Percentiles rank a stretch among this genome's conserved stretches.
Evolutionary conservation across 371 early-diverging fungal genomes (phyloP).

Genomic region (Zancudomyces culisetae): DNA sequence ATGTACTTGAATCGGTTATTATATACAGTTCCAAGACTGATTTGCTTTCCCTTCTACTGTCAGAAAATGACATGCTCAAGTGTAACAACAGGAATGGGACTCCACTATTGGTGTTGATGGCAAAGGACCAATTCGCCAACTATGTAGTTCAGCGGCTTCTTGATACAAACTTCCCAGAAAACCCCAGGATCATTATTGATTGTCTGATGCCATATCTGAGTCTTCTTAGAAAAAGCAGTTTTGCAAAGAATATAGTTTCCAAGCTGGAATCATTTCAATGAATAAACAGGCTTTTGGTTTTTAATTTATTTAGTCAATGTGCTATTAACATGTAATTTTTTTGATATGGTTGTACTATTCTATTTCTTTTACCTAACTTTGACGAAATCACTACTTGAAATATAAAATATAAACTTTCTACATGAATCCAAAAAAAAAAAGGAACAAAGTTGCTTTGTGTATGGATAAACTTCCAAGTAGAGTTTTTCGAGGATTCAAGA

Average conservation of each 20-base stretch:
- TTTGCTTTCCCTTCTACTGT: neutral
- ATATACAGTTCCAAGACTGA: conserved; percentile 39
- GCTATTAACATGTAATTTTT: too few species aligned
- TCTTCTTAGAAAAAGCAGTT: conserved; percentile 73
- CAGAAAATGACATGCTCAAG: neutral
- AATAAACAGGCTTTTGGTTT: neutral
- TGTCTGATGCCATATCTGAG: conserved; percentile 68
- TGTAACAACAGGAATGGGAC: conserved; percentile 19
- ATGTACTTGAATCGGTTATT: conserved; percentile 85
- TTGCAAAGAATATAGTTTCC: conserved; percentile 73
- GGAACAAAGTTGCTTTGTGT: too few species aligned
- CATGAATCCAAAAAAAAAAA: too few species aligned
- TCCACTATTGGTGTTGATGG: conserved; percentile 62
- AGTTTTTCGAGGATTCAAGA: too few species aligned
- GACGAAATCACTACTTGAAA: too few species aligned
- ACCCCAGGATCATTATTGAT: conserved; percentile 51
- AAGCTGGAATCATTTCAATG: conserved; percentile 16
- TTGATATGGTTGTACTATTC: too few species aligned
- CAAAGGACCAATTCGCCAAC: conserved; percentile 96
- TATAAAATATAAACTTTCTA: too few species aligned
- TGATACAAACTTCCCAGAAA: conserved; percentile 67
- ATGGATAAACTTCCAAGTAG: too few species aligned
- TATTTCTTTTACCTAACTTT: too few species aligned
- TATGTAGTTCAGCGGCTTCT: conserved; percentile 97
- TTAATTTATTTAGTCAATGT: too few species aligned